Base-by-base conservation (phyloP, 176 grass and related monocot genomes). In the Aegilops speltoides region DNA sequence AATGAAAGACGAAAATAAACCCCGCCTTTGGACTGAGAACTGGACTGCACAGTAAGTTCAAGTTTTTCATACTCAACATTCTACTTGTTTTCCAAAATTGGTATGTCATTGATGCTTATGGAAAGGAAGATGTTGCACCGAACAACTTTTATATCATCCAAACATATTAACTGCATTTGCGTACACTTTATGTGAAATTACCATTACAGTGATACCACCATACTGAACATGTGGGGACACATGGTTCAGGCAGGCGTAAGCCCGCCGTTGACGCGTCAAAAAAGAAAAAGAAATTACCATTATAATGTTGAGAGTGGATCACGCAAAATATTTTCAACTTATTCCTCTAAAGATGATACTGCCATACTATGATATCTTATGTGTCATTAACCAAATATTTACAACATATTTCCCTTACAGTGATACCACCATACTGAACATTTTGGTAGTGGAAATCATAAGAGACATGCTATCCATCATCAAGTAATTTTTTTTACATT, bases 41-140 rank as follows among this genome's bases (percentile, higher is more conserved):
- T 98, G 96, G 96, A 96, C 93, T 88, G 79, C 94, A 86, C 96
- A 98, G 96, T 98, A 89, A 98, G 93, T 88, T 89, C 79, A 87
- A 87, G 77, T 29, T 89, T 81, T 80, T 70, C 38, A 77, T 67
- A 80, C 61, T 81, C 34, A 80, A 68, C 76, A 76, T 84, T 84
- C 36, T 60, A 38, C 32, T 66, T 84, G 64, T 69, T 80, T 24
- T 20, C 36, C 23, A 59, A 80, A 36, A 15, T 5, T 69, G 73
- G 17, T 22, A 3, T 31, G 16, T 26, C 7, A n/a, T 28, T 77
- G 79, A 28, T 60, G 57, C 34, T 61, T 68, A 68, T 52, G 7
- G 25, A 68, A 76, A 75, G 59, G 13, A 62, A 69, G 34, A 77
- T 29, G 70, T 26, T 84, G 4, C 22, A 77, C 65, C 76, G 25